Evolutionary conservation across 2,329 filamentous ascomycete species (phyloP).

Genomic region (Colletotrichum phormii): DNA sequence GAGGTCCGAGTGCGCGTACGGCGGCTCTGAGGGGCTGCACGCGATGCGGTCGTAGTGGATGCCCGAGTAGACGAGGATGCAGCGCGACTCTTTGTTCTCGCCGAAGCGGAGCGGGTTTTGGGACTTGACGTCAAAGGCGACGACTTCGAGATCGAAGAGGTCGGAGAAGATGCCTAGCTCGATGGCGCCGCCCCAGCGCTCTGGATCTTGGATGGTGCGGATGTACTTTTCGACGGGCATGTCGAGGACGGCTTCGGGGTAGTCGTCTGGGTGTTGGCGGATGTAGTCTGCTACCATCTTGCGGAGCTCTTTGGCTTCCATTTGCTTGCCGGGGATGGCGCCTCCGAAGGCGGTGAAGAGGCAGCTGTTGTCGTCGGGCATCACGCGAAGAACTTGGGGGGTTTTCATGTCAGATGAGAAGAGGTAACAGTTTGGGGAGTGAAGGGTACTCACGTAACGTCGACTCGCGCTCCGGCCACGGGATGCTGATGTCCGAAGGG

Average conservation of each 20-base stretch:
- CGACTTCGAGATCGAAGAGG: slow-evolving; percentile 87
- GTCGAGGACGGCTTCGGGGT: slow-evolving; percentile 82
- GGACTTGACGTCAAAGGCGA: slow-evolving; percentile 78
- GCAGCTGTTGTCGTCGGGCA: slow-evolving; percentile 97
- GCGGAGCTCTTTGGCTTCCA: slow-evolving; percentile 69
- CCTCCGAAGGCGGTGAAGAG: slow-evolving; percentile 91
- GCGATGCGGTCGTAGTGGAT: slow-evolving; percentile 95
- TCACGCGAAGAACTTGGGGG: slow-evolving; percentile 81
- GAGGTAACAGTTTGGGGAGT: slow-evolving; percentile 43
- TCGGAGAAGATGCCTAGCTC: slow-evolving; percentile 88
- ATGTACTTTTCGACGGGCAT: slow-evolving; percentile 81
- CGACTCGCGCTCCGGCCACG: slow-evolving; percentile 62
- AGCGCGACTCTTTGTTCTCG: slow-evolving; percentile 75
- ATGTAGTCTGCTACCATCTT: slow-evolving; percentile 84
- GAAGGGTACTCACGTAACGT: slow-evolving; percentile 56
- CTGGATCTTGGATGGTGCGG: slow-evolving; percentile 80
- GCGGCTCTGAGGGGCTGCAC: slow-evolving; percentile 72
- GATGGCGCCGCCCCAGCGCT: slow-evolving; percentile 92
- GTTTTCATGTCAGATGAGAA: slow-evolving; percentile 52
- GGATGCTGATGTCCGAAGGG: slow-evolving; percentile 47
- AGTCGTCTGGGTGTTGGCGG: slow-evolving; percentile 76
- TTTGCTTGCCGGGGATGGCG: slow-evolving; percentile 70
- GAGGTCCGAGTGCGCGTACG: slow-evolving; percentile 65
- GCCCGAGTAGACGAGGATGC: slow-evolving; percentile 88
- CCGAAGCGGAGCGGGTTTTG: slow-evolving; percentile 73